Evolutionary conservation across 2,329 filamentous ascomycete genomes (phyloP).

Genomic region (Cladosporium sp.): DNA sequence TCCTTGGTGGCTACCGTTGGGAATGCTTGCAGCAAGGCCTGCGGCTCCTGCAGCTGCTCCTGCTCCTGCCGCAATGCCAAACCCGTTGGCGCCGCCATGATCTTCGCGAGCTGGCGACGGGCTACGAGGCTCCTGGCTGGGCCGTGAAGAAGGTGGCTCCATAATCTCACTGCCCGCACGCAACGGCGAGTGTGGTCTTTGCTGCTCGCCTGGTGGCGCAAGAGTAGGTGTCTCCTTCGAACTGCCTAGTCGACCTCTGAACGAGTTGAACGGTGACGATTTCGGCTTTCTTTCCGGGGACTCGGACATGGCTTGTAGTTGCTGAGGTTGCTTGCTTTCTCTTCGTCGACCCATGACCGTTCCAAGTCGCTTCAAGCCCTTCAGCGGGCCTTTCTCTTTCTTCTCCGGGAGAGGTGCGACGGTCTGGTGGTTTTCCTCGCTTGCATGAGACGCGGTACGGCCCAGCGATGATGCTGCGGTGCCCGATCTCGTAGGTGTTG

Average conservation of each 20-base stretch:
- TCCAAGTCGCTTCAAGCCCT: conserved; percentile 53
- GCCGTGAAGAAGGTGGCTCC: conserved; percentile 17
- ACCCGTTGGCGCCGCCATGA: neutral
- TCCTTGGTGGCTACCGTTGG: conserved; percentile 29
- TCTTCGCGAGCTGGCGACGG: neutral
- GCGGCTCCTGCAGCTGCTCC: conserved; percentile 12
- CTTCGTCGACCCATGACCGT: conserved; percentile 58
- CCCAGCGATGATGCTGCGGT: conserved; percentile 15
- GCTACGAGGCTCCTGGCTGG: neutral
- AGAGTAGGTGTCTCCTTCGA: conserved; percentile 55
- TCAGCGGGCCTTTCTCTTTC: conserved; percentile 43
- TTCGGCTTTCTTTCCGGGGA: conserved; percentile 53
- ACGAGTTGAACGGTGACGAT: conserved; percentile 54
- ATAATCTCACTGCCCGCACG: conserved; percentile 29
- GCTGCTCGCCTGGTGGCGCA: conserved; percentile 27
- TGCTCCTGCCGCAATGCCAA: neutral
- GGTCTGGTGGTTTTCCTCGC: neutral
- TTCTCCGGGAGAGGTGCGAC: conserved; percentile 18
- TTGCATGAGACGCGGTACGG: conserved; percentile 6
- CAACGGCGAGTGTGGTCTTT: conserved; percentile 28
- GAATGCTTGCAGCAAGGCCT: conserved; percentile 11
- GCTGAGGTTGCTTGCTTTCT: conserved; percentile 51
- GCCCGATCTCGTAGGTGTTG: conserved; percentile 22
- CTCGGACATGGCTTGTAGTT: conserved; percentile 28
- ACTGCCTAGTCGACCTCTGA: conserved; percentile 54